Evolutionary conservation across 805 yeast genomes (phyloP), one percentile per base, ranked within the genome.

Genomic region (baker's yeast (Saccharomyces cerevisiae)): DNA sequence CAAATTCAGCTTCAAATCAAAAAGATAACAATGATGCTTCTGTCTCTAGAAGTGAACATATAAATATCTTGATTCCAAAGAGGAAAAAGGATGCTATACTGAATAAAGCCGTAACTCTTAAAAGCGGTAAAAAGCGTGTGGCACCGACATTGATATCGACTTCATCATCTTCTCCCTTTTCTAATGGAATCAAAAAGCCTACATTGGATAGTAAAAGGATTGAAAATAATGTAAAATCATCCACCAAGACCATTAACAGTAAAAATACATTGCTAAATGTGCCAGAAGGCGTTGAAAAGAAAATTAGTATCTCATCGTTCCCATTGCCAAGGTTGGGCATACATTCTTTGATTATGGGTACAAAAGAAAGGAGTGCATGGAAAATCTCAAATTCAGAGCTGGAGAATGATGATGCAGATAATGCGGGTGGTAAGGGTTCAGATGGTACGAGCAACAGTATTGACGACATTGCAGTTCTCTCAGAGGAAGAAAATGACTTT

Each of bases 61-160:
- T 64, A 1, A 64, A 64, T 52, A 62, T 65, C 21, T 46, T 67
- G 30, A 62, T 61, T 41, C 70, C 70, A 17, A 70, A 68, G 47
- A 58, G 66, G 48, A 65, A 63, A 54, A 65, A 61, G 21, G 66
- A 59, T 26, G 59, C 52, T 11, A 69, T 60, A 46, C 58, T 63
- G 51, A 74, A 67, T 79, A 83, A 70, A 53, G 78, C 84, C 1
- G 78, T 87, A 2, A 77, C 87, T 4, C 81, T 91, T 0, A 86
- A 87, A 61, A 84, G 85, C 41, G 94, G 94, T 3, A 82, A 81
- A 62, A 87, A 86, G 61, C 71, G 94, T 59, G 89, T 87, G 1
- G 79, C 87, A 0, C 95, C 94, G 4, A 74, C 83, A 24, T 68
- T 86, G 13, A 76, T 86, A 3, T 81, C 91, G 0, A 65, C 79